These are phyloP conservation scores for Drechslera avenae DNA, from an alignment of 2,329 filamentous ascomycete species.

Conservation along the genomic window DNA sequence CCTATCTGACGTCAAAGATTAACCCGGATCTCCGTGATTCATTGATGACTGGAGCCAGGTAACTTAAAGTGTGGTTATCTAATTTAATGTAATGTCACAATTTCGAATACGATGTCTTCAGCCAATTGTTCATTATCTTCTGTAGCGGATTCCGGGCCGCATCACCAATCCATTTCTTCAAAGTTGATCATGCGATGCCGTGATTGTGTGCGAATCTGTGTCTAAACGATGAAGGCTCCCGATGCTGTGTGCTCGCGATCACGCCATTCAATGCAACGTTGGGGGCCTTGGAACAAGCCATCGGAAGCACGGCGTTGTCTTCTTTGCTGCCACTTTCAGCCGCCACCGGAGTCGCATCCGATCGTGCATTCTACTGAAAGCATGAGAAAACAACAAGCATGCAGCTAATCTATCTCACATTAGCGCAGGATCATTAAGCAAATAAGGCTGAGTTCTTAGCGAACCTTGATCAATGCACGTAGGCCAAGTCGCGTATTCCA, in stretches of 20 bases:
- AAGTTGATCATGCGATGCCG: too few relatives aligned
- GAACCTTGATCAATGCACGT: background rate
- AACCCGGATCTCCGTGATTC: slow-evolving; percentile 33
- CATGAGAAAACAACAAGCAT: background rate
- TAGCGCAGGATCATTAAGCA: background rate
- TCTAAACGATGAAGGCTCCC: too few relatives aligned
- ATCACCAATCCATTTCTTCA: too few relatives aligned
- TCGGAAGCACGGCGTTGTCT: background rate
- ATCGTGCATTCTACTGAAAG: background rate
- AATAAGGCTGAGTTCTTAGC: slow-evolving; percentile 6
- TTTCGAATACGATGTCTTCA: background rate
- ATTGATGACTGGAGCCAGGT: slow-evolving; percentile 3
- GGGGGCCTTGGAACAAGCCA: too few relatives aligned
- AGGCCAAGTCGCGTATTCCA: too few relatives aligned
- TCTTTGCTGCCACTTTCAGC: background rate
- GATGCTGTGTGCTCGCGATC: too few relatives aligned
- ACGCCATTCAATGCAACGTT: too few relatives aligned
- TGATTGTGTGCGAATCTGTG: too few relatives aligned
- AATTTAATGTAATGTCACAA: slow-evolving; percentile 3
- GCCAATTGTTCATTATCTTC: too few relatives aligned
- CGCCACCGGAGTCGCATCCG: background rate
- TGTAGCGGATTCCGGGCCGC: too few relatives aligned
- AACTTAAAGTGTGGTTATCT: background rate
- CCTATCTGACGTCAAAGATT: slow-evolving; percentile 31
- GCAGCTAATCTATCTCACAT: background rate